A percentile compares a stretch with the other conserved stretches of the same genome.
These are phyloP conservation scores for Eucalyptus tenuipes DNA, from an alignment of 345 rosid species.

Conservation along the genomic window DNA sequence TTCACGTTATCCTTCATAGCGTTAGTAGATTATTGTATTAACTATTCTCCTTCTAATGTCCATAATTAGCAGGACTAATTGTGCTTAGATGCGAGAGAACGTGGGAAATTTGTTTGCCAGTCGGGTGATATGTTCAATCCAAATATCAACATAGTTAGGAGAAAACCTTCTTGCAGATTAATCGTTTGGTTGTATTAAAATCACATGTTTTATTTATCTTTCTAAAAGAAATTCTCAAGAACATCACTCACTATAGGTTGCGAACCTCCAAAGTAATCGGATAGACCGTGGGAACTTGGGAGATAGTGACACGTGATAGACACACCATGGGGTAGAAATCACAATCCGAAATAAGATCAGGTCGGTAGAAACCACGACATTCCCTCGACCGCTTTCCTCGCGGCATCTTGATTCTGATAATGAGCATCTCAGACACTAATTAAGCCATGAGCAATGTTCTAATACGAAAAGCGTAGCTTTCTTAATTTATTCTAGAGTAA, in stretches of 20 bases:
- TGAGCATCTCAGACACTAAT: neutral
- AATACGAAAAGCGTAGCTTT: accelerated
- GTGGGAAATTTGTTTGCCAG: neutral
- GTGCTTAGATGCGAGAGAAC: neutral
- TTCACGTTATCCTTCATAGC: neutral
- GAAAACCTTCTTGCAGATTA: neutral
- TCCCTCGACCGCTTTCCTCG: neutral
- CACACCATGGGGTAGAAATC: neutral
- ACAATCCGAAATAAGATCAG: neutral
- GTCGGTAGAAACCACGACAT: neutral
- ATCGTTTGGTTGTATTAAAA: neutral
- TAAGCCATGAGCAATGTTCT: neutral
- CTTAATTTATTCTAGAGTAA: neutral
- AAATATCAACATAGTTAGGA: neutral
- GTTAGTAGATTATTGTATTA: neutral
- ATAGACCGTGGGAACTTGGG: neutral
- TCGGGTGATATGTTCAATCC: neutral
- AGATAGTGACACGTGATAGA: neutral
- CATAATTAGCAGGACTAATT: neutral
- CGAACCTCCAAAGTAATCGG: neutral
- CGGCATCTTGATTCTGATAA: neutral
- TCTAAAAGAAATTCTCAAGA: neutral
- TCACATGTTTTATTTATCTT: neutral
- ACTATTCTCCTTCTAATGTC: neutral
- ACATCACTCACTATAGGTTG: neutral